phyloP scores from a whole-genome alignment of 108 stramenopile genomes.

The Skeletonema marinoi region DNA sequence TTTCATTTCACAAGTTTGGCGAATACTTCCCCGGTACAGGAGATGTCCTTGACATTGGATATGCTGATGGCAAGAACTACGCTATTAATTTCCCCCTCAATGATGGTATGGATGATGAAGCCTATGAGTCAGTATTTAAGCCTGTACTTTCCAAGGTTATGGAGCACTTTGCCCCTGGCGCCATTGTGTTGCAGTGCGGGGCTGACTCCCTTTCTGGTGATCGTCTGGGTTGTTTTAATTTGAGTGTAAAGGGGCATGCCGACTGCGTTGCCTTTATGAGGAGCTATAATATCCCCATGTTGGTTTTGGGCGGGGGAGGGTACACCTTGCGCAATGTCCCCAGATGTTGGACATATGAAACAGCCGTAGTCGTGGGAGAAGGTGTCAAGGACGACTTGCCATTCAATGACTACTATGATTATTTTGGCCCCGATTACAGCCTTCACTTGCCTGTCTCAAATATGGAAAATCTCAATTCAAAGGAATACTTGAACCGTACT shows the following conservation, averaged over 20 bases:
- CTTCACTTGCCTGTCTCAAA: slow-evolving; percentile 95
- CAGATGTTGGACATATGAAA: slow-evolving; percentile 99
- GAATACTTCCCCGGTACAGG: slow-evolving; percentile 98
- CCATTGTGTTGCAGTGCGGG: slow-evolving; percentile 98
- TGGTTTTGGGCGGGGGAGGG: slow-evolving; percentile 98
- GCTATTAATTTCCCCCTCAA: slow-evolving; percentile 98
- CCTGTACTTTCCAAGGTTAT: slow-evolving; percentile 97
- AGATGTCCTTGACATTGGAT: slow-evolving; percentile 85
- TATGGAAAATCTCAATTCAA: slow-evolving; percentile 97
- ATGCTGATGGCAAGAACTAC: slow-evolving; percentile 94
- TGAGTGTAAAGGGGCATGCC: slow-evolving; percentile 95
- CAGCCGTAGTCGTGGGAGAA: slow-evolving; percentile 88
- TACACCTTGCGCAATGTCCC: slow-evolving; percentile 99
- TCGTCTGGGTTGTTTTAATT: slow-evolving; percentile 97
- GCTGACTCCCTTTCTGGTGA: slow-evolving; percentile 98
- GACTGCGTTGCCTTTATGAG: slow-evolving; percentile 93
- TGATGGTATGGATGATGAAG: slow-evolving; percentile 94
- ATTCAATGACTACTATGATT: slow-evolving; percentile 99
- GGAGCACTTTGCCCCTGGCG: slow-evolving; percentile 93
- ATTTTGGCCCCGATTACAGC: slow-evolving; percentile 98
- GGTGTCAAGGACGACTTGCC: slow-evolving; percentile 92
- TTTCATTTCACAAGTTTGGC: slow-evolving; percentile 98
- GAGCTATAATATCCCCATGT: slow-evolving; percentile 92
- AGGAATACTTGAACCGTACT: slow-evolving; percentile 86
- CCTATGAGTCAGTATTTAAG: slow-evolving; percentile 87